A percentile compares a stretch with the other conserved stretches of the same genome.
phyloP scores from a whole-genome alignment of 179 eudicot species.

The Gypsophila paniculata region DNA sequence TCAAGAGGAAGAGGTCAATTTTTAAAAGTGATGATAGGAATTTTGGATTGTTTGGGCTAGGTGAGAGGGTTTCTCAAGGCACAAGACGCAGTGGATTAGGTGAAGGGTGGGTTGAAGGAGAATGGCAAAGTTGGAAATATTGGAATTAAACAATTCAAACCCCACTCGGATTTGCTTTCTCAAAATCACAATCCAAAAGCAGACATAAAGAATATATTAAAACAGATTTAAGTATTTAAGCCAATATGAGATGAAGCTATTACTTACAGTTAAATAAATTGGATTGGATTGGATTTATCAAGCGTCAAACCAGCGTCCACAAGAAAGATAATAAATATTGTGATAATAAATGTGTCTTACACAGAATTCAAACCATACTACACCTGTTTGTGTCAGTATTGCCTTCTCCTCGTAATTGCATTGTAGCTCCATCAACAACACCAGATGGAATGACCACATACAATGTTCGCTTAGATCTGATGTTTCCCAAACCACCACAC shows the following conservation, averaged over 20 bases:
- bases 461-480: slow-evolving; percentile 45
- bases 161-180: no score
- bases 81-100: no score
- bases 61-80: no score
- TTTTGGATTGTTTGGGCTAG: no score
- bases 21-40: no score
- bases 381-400: slow-evolving; percentile 65
- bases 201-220: no score
- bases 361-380: slow-evolving; percentile 13
- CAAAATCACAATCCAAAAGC: no score
- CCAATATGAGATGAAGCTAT: not conserved
- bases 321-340: not conserved
- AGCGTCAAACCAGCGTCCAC: not conserved
- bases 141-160: no score
- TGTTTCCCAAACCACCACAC: slow-evolving; percentile 63
- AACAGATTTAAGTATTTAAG: not conserved
- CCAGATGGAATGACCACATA: slow-evolving; percentile 76
- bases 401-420: slow-evolving; percentile 78
- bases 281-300: not conserved
- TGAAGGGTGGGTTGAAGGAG: no score
- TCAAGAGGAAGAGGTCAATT: no score
- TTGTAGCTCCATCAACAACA: slow-evolving; percentile 61
- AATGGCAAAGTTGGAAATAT: no score
- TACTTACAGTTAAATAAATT: not conserved
- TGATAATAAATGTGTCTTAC: slow-evolving; percentile 4